A percentile compares a stretch with the other conserved stretches of the same genome.
Evolutionary conservation across 257 asterid genomes (phyloP).

Genomic region (Jacaranda copaia): DNA sequence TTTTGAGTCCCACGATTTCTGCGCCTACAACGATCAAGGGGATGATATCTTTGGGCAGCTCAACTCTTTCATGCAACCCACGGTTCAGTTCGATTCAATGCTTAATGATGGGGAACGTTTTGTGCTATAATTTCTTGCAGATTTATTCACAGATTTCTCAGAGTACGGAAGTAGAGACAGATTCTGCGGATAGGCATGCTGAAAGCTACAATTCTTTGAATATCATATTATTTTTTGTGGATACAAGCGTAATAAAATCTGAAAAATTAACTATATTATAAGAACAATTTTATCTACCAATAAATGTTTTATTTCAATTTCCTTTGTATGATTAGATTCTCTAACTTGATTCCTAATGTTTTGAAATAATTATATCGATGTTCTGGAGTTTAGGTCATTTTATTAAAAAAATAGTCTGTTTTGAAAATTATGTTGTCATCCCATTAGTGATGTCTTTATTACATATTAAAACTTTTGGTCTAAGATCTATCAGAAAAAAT

Average conservation of each 20-base stretch:
- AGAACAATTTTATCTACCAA: conserved; percentile 31
- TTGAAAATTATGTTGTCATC: too few species aligned
- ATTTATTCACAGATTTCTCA: conserved; percentile 26
- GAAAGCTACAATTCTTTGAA: conserved; percentile 37
- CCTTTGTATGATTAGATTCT: not conserved
- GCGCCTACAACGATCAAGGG: conserved; percentile 51
- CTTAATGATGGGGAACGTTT: conserved; percentile 45
- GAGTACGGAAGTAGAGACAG: not conserved
- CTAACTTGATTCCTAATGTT: not conserved
- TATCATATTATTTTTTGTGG: conserved; percentile 48
- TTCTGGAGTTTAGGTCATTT: not conserved
- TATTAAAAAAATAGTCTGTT: too few species aligned
- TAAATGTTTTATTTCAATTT: conserved; percentile 12
- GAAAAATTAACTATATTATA: conserved; percentile 26
- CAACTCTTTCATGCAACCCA: conserved; percentile 70
- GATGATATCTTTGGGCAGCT: conserved; percentile 73
- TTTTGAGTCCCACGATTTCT: conserved; percentile 51
- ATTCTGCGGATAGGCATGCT: conserved; percentile 6
- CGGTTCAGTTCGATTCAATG: conserved; percentile 61
- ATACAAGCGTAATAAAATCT: conserved; percentile 47
- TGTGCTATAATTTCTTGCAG: conserved; percentile 24
- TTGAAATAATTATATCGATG: too few species aligned
- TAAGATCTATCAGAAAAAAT: too few species aligned
- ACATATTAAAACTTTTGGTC: too few species aligned
- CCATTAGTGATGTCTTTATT: too few species aligned